Evolutionary conservation across 2,329 filamentous ascomycete genomes (phyloP), one percentile per base, ranked within the genome.

Genomic region (Hypoxylon sp.): DNA sequence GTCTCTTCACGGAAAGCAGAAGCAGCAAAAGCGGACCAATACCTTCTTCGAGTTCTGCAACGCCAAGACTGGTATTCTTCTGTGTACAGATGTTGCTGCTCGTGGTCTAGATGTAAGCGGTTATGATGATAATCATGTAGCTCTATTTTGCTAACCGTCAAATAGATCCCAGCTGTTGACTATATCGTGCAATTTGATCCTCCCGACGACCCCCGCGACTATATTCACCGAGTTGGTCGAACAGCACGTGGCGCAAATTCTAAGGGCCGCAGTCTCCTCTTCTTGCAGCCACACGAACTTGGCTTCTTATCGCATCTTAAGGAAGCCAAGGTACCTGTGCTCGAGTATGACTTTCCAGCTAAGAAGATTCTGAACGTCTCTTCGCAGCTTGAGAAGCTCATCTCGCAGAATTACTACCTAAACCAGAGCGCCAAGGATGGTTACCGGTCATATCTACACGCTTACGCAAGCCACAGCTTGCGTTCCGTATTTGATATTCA

Each of bases 21-120:
- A 99, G 83, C 96, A 99, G 82, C 94, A 98, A 82, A 97, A 97
- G 81, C 92, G 96, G n/a, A 99, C 96, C 24, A 97, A 97, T 78
- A 97, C 94, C 0, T 99, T 99, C 80, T 99, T 98, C 80, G 95
- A 98, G 80, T 99, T 99, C 80, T 91, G 89, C 77, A 94, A 94
- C 76, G 91, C 78, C 3, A 90, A 90, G 72, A 89, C 92, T 72
- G 96, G 95, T 24, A 97, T 93, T 0, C 82, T 99, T 59, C 96
- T 99, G 74, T 98, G 94, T 83, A 99, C 96, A 0, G 96, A 99
- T 77, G 96, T 99, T 70, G 96, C 96, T 50, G 96, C 96, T 2
- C 87, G 96, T 84, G 96, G 96, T 37, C 87, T 99, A 53, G 96
- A 98, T 86, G 89, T 91, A 81, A 80, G 88, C 81, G 29, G 19